Conservation (phyloP, 805 yeast species). For the Pichia thaimueangensis region DNA sequence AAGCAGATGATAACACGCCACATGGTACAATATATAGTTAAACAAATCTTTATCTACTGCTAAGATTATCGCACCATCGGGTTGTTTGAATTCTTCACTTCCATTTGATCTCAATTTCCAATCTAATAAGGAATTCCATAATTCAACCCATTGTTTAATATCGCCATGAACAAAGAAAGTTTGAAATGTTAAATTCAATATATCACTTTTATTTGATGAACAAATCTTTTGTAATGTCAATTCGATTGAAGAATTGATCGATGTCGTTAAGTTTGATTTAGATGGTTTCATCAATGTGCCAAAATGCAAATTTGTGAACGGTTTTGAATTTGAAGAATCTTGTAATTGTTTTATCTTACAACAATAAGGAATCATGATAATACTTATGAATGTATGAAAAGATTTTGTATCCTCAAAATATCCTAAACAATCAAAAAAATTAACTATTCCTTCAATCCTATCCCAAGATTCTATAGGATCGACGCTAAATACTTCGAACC, state of each 20-base stretch:
- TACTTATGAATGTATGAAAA: background rate
- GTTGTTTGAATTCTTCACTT: constrained; percentile 7
- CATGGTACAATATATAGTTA: constrained; percentile 7
- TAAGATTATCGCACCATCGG: constrained; percentile 9
- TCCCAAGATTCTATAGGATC: constrained; percentile 33
- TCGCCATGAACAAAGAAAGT: constrained; percentile 23
- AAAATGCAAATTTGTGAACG: too few species aligned
- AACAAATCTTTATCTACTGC: constrained; percentile 9
- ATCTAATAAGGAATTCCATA: constrained; percentile 28
- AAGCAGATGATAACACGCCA: constrained; percentile 6
- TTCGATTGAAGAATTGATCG: background rate
- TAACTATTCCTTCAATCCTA: constrained; percentile 35
- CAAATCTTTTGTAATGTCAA: background rate
- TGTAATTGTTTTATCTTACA: background rate
- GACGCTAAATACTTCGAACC: constrained; percentile 36
- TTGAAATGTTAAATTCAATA: constrained; percentile 3
- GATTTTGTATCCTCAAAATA: constrained; percentile 16
- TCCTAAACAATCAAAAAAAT: constrained; percentile 29
- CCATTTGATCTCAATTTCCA: constrained; percentile 4
- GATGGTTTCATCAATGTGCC: too few species aligned
- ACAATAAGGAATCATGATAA: constrained; percentile 7
- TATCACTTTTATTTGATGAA: background rate
- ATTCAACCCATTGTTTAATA: constrained; percentile 32
- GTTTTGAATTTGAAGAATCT: too few species aligned
- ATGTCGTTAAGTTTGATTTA: background rate